Base-by-base conservation (phyloP, 1,139 yeast species). In the Hansenula sp. region DNA sequence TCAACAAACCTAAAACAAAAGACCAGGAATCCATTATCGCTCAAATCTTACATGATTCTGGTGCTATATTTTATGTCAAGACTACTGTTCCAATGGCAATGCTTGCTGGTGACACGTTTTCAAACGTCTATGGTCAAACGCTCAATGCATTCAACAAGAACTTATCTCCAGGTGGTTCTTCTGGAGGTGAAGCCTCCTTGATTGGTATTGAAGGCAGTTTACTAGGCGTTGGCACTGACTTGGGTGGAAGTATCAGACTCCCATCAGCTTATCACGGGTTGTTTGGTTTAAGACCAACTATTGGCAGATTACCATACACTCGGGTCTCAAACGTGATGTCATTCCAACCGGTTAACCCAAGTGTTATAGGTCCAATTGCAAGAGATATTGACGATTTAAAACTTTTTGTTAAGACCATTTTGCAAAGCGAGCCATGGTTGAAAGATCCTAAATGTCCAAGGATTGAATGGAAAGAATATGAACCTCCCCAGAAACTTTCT, bases 341-440 rank as follows among this genome's bases (percentile, higher is more conserved):
- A 70, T 77, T 57, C 72, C 75, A 10, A 53, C 81, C 77, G 45
- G 69, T 77, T 35, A 69, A 79, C 33, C 74, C 74, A 11, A 72
- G 81, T 10, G 81, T 77, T 16, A 71, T 74, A 53, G 81, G 84
- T 8, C 86, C 86, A 28, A 66, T 79, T 70, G 67, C 79, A 24
- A 65, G 85, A 49, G 67, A 81, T 3, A 62, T 88, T 28, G 81
- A 76, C 13, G 91, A 85, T 55, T 65, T 88, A 49, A 77, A 78
- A 24, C 73, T 76, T 44, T 79, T 84, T 65, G 72, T 83, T 68
- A 77, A 77, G 47, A 50, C 68, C 15, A 66, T 79, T 43, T 66
- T 83, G 55, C 72, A 69, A 40, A 70, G 75, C 44, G 69, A 82
- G 59, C 91, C 93, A 18, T 84, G 91, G 90, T 67, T 72, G 38